Evolutionary conservation across 306 rosid species (phyloP).

Genomic region (Albizia julibrissin): DNA sequence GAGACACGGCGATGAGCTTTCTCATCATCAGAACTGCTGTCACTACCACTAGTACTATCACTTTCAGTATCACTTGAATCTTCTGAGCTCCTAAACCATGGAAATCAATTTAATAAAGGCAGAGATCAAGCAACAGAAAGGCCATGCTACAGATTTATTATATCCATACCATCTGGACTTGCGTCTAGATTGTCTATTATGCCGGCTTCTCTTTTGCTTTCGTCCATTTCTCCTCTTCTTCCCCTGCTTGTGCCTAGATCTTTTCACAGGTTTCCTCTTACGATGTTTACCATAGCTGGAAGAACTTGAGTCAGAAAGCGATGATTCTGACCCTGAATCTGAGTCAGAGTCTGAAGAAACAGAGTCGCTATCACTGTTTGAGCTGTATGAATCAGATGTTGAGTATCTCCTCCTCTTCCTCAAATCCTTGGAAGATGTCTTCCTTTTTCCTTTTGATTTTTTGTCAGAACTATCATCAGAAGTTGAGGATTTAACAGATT

Average conservation of each 20-base stretch:
- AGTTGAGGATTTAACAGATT: constrained; percentile 48
- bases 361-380: constrained; percentile 52
- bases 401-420: constrained; percentile 75
- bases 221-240: constrained; percentile 62
- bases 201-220: constrained; percentile 59
- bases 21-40: constrained; percentile 63
- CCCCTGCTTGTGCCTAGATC: constrained; percentile 54
- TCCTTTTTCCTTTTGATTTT: constrained; percentile 54
- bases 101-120: constrained; percentile 37
- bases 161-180: constrained; percentile 63
- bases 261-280: constrained; percentile 63
- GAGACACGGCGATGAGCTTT: constrained; percentile 43
- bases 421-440: constrained; percentile 54
- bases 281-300: constrained; percentile 64
- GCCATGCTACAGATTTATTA: constrained; percentile 22
- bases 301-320: constrained; percentile 72
- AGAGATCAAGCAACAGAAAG: constrained; percentile 27
- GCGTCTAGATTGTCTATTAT: constrained; percentile 54
- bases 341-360: constrained; percentile 58
- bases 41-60: constrained; percentile 53
- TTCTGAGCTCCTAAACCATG: constrained; percentile 57
- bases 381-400: constrained; percentile 73
- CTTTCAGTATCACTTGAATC: constrained; percentile 70
- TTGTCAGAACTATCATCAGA: constrained; percentile 65
- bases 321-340: constrained; percentile 65